Conservation (phyloP, 2,329 filamentous ascomycete species). For the Penicillium sp. region DNA sequence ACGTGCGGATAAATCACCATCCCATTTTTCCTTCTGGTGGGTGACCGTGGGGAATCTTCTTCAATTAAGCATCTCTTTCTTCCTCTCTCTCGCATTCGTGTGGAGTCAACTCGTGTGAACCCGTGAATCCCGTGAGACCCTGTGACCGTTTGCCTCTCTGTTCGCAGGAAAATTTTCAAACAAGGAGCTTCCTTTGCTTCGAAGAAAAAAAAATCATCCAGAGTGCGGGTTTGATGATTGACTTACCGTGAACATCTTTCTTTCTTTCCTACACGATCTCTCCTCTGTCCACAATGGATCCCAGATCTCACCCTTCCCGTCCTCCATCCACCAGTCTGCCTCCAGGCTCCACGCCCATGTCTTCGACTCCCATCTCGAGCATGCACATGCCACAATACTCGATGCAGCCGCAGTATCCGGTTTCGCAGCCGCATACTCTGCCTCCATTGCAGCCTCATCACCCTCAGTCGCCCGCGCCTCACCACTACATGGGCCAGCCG, state of each 20-base stretch:
- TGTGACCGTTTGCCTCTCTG: conserved; percentile 14
- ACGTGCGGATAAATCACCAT: conserved; percentile 37
- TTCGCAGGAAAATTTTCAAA: conserved; percentile 18
- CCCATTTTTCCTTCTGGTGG: conserved; percentile 29
- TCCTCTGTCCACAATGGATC: conserved; percentile 31
- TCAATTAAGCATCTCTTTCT: conserved; percentile 29
- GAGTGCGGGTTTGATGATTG: conserved; percentile 29
- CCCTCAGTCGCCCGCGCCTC: conserved; percentile 37
- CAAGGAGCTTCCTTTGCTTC: conserved; percentile 12
- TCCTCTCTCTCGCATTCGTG: conserved; percentile 21
- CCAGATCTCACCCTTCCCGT: conserved; percentile 37
- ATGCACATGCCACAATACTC: conserved; percentile 42
- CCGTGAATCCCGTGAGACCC: conserved; percentile 5
- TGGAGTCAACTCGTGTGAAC: conserved; percentile 23
- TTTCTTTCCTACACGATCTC: conserved; percentile 9
- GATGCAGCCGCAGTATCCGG: conserved; percentile 40
- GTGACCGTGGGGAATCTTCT: conserved; percentile 35
- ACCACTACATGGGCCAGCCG: conserved; percentile 36
- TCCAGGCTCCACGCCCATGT: conserved; percentile 39
- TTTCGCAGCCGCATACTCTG: conserved; percentile 39
- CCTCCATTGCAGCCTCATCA: conserved; percentile 42
- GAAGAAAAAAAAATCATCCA: conserved; percentile 13
- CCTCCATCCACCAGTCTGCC: conserved; percentile 40
- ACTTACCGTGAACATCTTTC: conserved; percentile 25
- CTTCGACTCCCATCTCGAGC: conserved; percentile 39